Percentiles rank a stretch among this genome's conserved stretches.
These are phyloP conservation scores for Gynochthodes officinalis DNA, from an alignment of 257 asterid genomes.

Conservation along the genomic window DNA sequence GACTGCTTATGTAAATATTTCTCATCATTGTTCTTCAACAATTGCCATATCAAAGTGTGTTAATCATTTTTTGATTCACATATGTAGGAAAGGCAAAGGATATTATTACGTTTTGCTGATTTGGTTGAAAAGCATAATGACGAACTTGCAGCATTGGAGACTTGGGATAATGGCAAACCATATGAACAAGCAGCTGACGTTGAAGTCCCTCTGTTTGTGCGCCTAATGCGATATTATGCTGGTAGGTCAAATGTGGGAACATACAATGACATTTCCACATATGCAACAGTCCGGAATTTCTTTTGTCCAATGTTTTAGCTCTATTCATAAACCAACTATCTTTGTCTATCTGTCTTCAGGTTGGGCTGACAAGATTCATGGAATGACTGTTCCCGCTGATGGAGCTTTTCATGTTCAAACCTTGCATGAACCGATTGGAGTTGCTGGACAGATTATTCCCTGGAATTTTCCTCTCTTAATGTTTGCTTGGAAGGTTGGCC, in stretches of 20 bases:
- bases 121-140: slow-evolving; percentile 87
- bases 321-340: background rate
- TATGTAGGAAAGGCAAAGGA: slow-evolving; percentile 76
- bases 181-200: slow-evolving; percentile 64
- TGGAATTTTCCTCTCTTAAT: slow-evolving; percentile 96
- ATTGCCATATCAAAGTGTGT: background rate
- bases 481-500: slow-evolving; percentile 95
- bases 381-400: slow-evolving; percentile 83
- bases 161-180: slow-evolving; percentile 90
- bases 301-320: background rate
- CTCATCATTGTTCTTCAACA: slow-evolving; percentile 3
- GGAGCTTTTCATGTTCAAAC: slow-evolving; percentile 93
- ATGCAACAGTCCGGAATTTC: background rate
- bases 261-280: too few relatives aligned
- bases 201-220: slow-evolving; percentile 80
- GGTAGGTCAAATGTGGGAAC: slow-evolving; percentile 40
- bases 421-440: slow-evolving; percentile 96
- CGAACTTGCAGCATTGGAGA: slow-evolving; percentile 84
- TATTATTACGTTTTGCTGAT: slow-evolving; percentile 77
- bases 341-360: slow-evolving; percentile 44
- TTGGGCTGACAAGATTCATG: slow-evolving; percentile 97
- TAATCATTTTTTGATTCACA: slow-evolving; percentile 9
- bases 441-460: slow-evolving; percentile 93
- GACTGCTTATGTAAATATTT: slow-evolving; percentile 73
- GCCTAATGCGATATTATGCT: slow-evolving; percentile 78